Evolutionary conservation across 2,329 filamentous ascomycete species (phyloP), one percentile per base, ranked within the genome.

Genomic region (Ambrosiella beaveri): DNA sequence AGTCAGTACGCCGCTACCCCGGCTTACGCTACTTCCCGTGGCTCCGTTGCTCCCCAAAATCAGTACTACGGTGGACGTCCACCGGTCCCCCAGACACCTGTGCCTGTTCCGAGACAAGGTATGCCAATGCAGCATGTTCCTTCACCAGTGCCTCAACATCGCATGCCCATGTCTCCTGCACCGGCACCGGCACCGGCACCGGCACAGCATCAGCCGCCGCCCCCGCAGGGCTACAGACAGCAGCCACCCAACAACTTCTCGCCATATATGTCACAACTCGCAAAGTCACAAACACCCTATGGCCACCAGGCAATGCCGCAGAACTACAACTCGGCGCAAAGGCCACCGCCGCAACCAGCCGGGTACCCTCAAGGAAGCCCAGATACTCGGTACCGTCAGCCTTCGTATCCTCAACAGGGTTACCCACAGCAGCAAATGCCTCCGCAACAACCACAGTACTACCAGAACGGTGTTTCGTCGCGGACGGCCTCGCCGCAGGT

Each of bases 261-360:
- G 58, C 80, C 78, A 64, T 79, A 74, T 62, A 71, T 73, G 3
- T 73, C 74, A 7, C 75, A 75, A 63, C 68, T 78, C 56, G 73
- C 71, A 54, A 80, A 81, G 64, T 69, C 73, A 9, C 74, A 76
- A 59, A 73, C 73, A 7, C 72, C 74, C 0, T 80, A 77, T 59
- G 73, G 74, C 9, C 76, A 79, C 59, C 71, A 75, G 61, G 73
- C 69, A 61, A 73, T 76, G 67, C 69, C 70, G 8, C 71, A 76
- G 51, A 78, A 73, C 61, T 70, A 71, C 38, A 57, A 59, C 41
- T 37, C 53, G 15, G 54, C 36, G 5, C 59, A 44, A 44, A 50
- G 56, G 38, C 49, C 49, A 50, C 54, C 54, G 11, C 59, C 19
- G 11, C 57, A 41, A 1, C 57, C 59, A 15, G 50, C 50, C 63